A percentile compares a stretch with the other conserved stretches of the same genome.
These are phyloP conservation scores for Phallus indusiatus DNA, from an alignment of 768 basidiomycete genomes.

Conservation along the genomic window DNA sequence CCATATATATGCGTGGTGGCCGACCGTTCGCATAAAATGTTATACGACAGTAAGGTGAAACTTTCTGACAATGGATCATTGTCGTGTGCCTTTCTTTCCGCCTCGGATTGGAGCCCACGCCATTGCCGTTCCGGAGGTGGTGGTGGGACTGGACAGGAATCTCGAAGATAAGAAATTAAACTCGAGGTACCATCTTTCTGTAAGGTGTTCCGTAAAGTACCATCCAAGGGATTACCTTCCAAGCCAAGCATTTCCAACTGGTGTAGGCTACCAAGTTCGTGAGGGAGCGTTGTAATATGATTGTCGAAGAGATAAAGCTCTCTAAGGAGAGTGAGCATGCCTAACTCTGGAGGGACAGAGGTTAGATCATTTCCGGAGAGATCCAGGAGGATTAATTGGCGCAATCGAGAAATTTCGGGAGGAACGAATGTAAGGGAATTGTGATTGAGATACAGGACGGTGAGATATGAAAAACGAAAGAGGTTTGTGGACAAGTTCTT, in stretches of 20 bases:
- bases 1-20: slow-evolving; percentile 88
- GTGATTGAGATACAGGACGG: slow-evolving; percentile 93
- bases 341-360: slow-evolving; percentile 75
- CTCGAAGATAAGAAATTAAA: slow-evolving; percentile 84
- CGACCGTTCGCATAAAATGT: slow-evolving; percentile 86
- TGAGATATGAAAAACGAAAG: slow-evolving; percentile 86
- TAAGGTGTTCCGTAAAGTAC: slow-evolving; percentile 62
- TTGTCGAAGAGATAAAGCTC: slow-evolving; percentile 97
- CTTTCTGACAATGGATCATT: slow-evolving; percentile 64
- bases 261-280: slow-evolving; percentile 82
- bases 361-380: slow-evolving; percentile 80
- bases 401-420: slow-evolving; percentile 71
- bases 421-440: slow-evolving; percentile 75
- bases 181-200: slow-evolving; percentile 94
- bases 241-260: slow-evolving; percentile 89
- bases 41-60: slow-evolving; percentile 80
- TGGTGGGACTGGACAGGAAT: slow-evolving; percentile 75
- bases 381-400: slow-evolving; percentile 83
- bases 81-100: slow-evolving; percentile 49
- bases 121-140: slow-evolving; percentile 76
- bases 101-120: slow-evolving; percentile 50
- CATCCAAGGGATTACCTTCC: slow-evolving; percentile 93
- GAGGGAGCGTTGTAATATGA: slow-evolving; percentile 73
- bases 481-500: slow-evolving; percentile 80
- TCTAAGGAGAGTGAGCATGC: slow-evolving; percentile 81